Base-by-base conservation (phyloP, 1,284 basidiomycete genomes). In the Ceraceosorus guamensis region DNA sequence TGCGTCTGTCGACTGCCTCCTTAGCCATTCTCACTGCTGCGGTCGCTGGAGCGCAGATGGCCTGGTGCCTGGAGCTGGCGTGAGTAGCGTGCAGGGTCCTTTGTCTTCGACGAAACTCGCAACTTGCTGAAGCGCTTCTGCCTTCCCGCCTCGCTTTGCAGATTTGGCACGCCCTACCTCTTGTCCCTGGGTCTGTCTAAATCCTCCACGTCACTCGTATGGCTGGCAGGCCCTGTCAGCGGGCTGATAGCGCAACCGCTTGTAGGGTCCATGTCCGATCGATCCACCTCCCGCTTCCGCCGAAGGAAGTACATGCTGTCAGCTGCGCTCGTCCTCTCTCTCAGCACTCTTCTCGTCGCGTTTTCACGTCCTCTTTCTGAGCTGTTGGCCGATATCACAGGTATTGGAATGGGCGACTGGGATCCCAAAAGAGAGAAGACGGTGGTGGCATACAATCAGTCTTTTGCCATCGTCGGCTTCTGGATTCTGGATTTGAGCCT, bases 401-500 rank as follows among this genome's bases (percentile, higher is more conserved):
- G 84, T 11, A 82, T 84, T 6, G 89, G 89, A 3, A 83, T 82
- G 39, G 91, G 88, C 1, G 89, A 91, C 71, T 93, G 90, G 91
- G 90, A 95, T 72, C 89, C 91, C 1, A 81, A 82, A 64, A 82
- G 85, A 7, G 43, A 56, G 46, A 34, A 61, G 24, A 49, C 59
- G 13, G 58, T 57, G 30, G 54, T 60, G 14, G 47, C 51, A 14
- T 56, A 63, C 30, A 67, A 70, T 13, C 68, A 60, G 50, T 30
- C 52, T 35, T 83, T 97, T 52, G 91, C 91, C 1, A 83, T 98
- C n/a, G 79, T 87, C 11, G 87, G 87, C 1, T 97, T 98, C 77
- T 97, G 93, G 77, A 77, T 92, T 50, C 81, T 97, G 31, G 93
- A 97, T 77, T 97, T 97, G 76, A 88, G 89, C 6, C 82, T 98